These are phyloP conservation scores for Lactifluus pinguis DNA, from an alignment of 768 basidiomycete genomes.

Conservation along the genomic window DNA sequence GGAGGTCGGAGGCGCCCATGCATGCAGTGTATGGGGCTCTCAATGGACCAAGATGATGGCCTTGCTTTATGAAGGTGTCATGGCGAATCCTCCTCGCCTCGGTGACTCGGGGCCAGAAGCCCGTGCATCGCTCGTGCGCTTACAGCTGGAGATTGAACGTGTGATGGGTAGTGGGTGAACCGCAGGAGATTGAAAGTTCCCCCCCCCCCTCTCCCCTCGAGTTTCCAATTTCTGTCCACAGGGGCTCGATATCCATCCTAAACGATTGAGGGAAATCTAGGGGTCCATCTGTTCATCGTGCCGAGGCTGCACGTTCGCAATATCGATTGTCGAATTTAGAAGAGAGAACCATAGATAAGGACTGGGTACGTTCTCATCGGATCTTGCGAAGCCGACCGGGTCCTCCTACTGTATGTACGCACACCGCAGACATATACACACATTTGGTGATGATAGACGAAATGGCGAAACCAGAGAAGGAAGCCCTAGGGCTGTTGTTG, in stretches of 20 bases:
- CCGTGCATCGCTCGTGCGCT: conserved; percentile 44
- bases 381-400: background rate
- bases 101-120: conserved; percentile 26
- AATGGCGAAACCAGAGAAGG: background rate
- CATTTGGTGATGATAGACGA: background rate
- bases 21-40: conserved; percentile 56
- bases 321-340: conserved; percentile 5
- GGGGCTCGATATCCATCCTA: background rate
- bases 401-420: background rate
- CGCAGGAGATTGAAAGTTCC: background rate
- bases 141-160: conserved; percentile 57
- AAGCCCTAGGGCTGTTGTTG: background rate
- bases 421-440: background rate
- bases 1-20: conserved; percentile 59
- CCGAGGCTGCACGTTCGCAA: background rate
- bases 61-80: conserved; percentile 56
- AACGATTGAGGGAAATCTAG: background rate
- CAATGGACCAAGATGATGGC: conserved; percentile 72
- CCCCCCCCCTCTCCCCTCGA: background rate
- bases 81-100: conserved; percentile 36
- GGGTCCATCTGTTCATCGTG: background rate
- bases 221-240: conserved; percentile 1
- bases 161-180: conserved; percentile 33
- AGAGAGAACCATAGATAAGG: conserved; percentile 1
- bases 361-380: background rate